Evolutionary conservation across 2,329 filamentous ascomycete species (phyloP).

Genomic region (Aspergillus aculeatus): DNA sequence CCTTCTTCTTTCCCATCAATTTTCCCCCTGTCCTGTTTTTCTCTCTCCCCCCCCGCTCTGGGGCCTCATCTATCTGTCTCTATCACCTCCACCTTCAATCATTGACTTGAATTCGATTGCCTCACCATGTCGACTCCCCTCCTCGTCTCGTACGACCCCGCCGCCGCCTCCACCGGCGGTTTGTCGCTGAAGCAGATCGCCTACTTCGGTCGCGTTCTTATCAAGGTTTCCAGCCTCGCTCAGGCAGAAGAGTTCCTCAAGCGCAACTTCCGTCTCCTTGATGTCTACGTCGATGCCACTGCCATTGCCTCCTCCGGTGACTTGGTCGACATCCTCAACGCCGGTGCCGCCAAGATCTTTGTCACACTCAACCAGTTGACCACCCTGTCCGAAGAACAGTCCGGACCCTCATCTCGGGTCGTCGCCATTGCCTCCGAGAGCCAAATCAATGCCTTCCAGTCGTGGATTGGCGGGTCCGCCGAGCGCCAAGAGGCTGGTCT

Average conservation of each 20-base stretch:
- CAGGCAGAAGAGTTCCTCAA: conserved; percentile 54
- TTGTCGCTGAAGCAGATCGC: conserved; percentile 55
- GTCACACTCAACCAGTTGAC: conserved; percentile 69
- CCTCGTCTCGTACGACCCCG: conserved; percentile 43
- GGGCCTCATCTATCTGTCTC: background rate
- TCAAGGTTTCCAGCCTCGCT: conserved; percentile 46
- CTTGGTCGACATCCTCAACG: conserved; percentile 76
- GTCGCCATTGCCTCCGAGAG: conserved; percentile 52
- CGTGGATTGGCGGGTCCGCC: conserved; percentile 38
- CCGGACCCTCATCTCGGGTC: conserved; percentile 56
- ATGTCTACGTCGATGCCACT: conserved; percentile 75
- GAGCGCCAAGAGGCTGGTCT: conserved; percentile 40
- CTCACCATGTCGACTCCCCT: conserved; percentile 43
- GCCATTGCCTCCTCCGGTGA: conserved; percentile 67
- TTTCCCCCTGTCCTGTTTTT: background rate
- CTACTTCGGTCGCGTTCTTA: conserved; percentile 59
- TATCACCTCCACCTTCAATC: background rate
- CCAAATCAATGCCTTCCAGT: conserved; percentile 40
- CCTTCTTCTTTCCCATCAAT: background rate
- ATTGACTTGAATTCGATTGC: background rate
- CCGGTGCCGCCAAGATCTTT: conserved; percentile 81
- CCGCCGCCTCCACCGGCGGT: conserved; percentile 48
- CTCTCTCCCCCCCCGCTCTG: background rate
- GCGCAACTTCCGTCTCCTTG: conserved; percentile 55
- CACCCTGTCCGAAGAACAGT: conserved; percentile 51